Percentiles rank a stretch among this genome's conserved stretches.
Conservation (phyloP, 78 protist genomes). For the Dictyostelium firmibasis region DNA sequence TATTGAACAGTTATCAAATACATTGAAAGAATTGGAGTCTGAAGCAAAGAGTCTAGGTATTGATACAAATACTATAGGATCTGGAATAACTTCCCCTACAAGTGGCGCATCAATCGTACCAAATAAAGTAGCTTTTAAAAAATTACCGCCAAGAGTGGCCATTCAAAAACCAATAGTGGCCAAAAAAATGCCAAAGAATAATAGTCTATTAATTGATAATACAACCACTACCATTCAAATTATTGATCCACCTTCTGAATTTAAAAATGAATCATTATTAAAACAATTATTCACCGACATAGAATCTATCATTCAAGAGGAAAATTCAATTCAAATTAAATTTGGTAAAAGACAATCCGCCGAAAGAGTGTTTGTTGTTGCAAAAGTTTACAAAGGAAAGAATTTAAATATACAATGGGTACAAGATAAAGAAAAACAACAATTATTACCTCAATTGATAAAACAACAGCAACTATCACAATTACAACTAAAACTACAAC, state of each 20-base stretch:
- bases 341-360: conserved; percentile 57
- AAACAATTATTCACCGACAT: conserved; percentile 36
- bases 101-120: background rate
- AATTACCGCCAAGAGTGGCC: background rate
- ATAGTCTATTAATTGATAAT: conserved; percentile 37
- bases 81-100: background rate
- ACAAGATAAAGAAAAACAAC: background rate
- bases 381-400: conserved; percentile 50
- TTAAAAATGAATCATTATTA: conserved; percentile 41
- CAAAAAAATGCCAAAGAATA: background rate
- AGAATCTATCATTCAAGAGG: background rate
- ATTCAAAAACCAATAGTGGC: background rate
- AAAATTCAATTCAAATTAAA: conserved; percentile 28
- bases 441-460: background rate
- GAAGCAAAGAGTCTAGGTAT: conserved; percentile 61
- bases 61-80: background rate
- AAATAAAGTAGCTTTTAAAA: background rate
- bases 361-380: conserved; percentile 68
- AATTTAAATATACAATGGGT: conserved; percentile 49
- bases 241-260: conserved; percentile 55
- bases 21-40: conserved; percentile 10
- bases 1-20: conserved; percentile 10
- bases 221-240: conserved; percentile 47
- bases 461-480: background rate
- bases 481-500: background rate